Base-by-base conservation (phyloP, 1,139 yeast genomes). In the Yamadazyma triangularis region DNA sequence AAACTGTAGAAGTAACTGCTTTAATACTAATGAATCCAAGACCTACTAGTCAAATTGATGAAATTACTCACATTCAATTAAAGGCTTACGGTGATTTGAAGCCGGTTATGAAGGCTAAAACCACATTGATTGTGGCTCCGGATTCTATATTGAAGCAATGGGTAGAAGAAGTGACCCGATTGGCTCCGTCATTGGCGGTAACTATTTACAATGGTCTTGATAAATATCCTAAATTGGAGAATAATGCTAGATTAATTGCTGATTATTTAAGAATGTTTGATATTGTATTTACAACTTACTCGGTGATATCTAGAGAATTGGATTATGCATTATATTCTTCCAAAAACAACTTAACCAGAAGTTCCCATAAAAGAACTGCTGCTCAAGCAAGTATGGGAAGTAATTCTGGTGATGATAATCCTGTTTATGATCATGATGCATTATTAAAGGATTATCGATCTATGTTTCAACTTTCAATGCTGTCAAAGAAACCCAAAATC, bases 61-160 rank as follows among this genome's bases (percentile, higher is more conserved):
- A 69, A 22, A 51, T 57, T 4, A 39, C 61, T 1, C 61, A 51
- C 36, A 65, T 51, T 29, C 65, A 55, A 28, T 42, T 66, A n/a
- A 51, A 50, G 24, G 47, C 61, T 3, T 54, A 52, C 29, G 59
- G 60, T 2, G 66, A 63, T 24, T 31, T 53, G 4, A 66, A 80
- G 31, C 44, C 61, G 1, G 70, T 87, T 2, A 53, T 57, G 5
- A 73, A 70, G 37, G 64, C 81, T 0, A 79, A 77, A 41, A 75
- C 96, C 0, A 86, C 96, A 0, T 60, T 91, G 27, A 79, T 91
- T 15, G 77, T 91, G 6, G 84, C 95, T 10, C 97, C 98, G 0
- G 80, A 77, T 24, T 75, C 95, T 0, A 86, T 91, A 36, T 56
- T 85, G 15, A 64, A 73, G 27, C 97, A 91, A 51, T 91, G 97